A percentile compares a stretch with the other conserved stretches of the same genome.
These are phyloP conservation scores for Exophiala lecanii-corni DNA, from an alignment of 2,329 filamentous ascomycete genomes.

Conservation along the genomic window DNA sequence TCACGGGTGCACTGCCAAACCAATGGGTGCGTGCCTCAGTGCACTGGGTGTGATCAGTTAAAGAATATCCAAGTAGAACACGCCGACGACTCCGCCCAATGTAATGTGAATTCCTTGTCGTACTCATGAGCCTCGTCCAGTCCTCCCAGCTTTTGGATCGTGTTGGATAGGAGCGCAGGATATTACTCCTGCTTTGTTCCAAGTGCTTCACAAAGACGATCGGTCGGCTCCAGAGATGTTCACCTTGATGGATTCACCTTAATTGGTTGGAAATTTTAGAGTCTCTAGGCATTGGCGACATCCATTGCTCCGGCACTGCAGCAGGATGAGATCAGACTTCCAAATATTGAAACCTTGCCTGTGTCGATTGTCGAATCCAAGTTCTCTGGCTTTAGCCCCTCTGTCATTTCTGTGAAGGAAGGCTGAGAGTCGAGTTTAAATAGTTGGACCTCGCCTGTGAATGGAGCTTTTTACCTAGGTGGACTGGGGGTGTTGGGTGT, in stretches of 20 bases:
- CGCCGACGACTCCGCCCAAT: neutral
- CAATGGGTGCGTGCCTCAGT: neutral
- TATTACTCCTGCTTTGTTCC: neutral
- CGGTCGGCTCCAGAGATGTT: neutral
- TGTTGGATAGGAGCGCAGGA: neutral
- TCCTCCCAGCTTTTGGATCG: neutral
- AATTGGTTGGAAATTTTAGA: slow-evolving; percentile 1
- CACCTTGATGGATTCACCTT: neutral
- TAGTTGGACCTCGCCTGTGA: slow-evolving; percentile 3
- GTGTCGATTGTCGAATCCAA: slow-evolving; percentile 6
- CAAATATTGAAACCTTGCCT: slow-evolving; percentile 4
- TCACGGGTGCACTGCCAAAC: neutral
- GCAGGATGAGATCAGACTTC: neutral
- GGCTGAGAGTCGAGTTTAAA: slow-evolving; percentile 3
- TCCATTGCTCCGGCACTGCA: neutral
- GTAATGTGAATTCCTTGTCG: neutral
- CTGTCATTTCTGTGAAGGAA: slow-evolving; percentile 5
- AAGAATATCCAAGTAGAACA: neutral
- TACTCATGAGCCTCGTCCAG: neutral
- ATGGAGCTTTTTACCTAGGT: neutral
- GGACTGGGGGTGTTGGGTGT: neutral
- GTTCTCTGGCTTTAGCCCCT: slow-evolving; percentile 3
- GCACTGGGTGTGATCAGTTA: neutral
- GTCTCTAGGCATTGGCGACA: neutral
- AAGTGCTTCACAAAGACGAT: neutral